Evolutionary conservation across 176 grass and related monocot species (phyloP), one percentile per base, ranked within the genome.

Genomic region (Secale cereale): DNA sequence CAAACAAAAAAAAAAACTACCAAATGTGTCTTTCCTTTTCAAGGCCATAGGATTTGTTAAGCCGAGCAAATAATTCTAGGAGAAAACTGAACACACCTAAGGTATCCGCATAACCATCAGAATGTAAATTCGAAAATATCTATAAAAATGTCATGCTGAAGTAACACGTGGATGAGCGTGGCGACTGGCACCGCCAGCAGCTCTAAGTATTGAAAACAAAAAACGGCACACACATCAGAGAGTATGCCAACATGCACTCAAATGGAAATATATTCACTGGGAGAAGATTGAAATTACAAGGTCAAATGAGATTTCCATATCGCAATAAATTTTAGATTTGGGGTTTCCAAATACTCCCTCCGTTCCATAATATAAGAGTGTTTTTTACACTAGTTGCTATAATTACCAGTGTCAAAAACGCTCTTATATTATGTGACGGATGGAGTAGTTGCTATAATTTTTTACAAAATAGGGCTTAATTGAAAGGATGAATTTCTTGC

Each of bases 401-500:
- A n/a, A n/a, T n/a, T n/a, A n/a, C n/a, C n/a, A n/a, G n/a, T n/a
- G n/a, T n/a, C n/a, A n/a, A n/a, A n/a, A n/a, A n/a, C n/a, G n/a
- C n/a, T n/a, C n/a, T n/a, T n/a, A n/a, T n/a, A n/a, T n/a, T n/a
- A n/a, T n/a, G n/a, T n/a, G n/a, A n/a, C n/a, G n/a, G n/a, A n/a
- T n/a, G n/a, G n/a, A n/a, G n/a, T n/a, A 81, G 7, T 20, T 17
- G 4, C 65, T 17, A 12, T 69, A 36, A 69, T 69, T 8, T 33
- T 52, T 48, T 68, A 27, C 28, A 40, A 78, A 52, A 86, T 77
- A 61, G 16, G 81, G 78, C 28, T 76, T 78, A 95, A 93, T 91
- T 95, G 95, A 87, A 94, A 98, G 85, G 95, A 17, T 95, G 92
- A 85, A 98, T 93, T 90, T 98, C 95, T 86, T 98, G 92, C 69